Evolutionary conservation across 768 basidiomycete genomes (phyloP).

Genomic region (Paxillus ammoniavirescens): DNA sequence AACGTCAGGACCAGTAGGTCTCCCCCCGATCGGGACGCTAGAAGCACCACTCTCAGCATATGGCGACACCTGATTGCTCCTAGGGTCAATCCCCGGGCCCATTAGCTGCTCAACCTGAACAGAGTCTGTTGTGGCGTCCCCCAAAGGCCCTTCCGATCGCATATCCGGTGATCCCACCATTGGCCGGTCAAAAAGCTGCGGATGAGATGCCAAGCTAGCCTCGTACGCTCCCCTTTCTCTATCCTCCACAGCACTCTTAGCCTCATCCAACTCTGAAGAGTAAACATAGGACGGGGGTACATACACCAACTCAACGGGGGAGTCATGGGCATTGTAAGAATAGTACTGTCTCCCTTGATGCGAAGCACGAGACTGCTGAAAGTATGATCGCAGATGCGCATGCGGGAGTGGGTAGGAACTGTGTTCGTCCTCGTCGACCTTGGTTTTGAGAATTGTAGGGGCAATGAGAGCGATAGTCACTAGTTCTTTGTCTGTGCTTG

Average conservation of each 20-base stretch:
- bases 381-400: conserved; percentile 8
- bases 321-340: conserved; percentile 35
- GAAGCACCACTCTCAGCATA: conserved; percentile 20
- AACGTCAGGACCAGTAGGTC: conserved; percentile 26
- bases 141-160: conserved; percentile 1
- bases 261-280: conserved; percentile 12
- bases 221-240: conserved; percentile 20
- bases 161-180: conserved; percentile 5
- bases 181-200: conserved; percentile 14
- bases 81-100: conserved; percentile 17
- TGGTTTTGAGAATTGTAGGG: conserved; percentile 86
- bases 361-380: conserved; percentile 1
- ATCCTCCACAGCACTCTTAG: conserved; percentile 21
- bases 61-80: conserved; percentile 10
- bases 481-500: conserved; percentile 45
- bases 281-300: conserved; percentile 49
- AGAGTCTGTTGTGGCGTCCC: conserved; percentile 4
- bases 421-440: conserved; percentile 42
- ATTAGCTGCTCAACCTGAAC: conserved; percentile 17
- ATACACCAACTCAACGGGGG: conserved; percentile 71
- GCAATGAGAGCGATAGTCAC: conserved; percentile 73
- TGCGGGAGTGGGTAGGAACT: conserved; percentile 12
- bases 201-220: conserved; percentile 5
- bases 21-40: conserved; percentile 10
- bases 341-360: conserved; percentile 9